Base-by-base conservation (phyloP, 495 filamentous ascomycete species). In the Aeminium ludgeri region DNA sequence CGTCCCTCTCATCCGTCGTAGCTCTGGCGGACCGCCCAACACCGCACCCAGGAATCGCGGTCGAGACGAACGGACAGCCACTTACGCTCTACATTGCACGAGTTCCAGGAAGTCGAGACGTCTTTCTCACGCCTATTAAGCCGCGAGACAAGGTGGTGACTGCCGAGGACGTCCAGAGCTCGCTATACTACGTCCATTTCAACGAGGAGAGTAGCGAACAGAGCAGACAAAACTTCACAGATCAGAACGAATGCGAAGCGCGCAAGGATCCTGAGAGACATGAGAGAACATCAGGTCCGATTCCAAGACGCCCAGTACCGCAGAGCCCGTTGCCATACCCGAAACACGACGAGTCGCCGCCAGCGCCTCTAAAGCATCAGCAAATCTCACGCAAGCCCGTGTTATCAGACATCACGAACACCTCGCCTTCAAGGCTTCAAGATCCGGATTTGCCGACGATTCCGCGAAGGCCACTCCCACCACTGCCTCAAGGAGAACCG, bases 51-150 rank as follows among this genome's bases (percentile, higher is more conserved):
- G 70, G 71, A 48, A 80, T 75, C 62, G 79, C 73, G n/a, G 75
- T 70, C 10, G 72, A 76, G 46, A 59, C 65, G 43, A 65, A 61
- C 44, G 67, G 73, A 38, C 68, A 80, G 29, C 76, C 80, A 6
- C 58, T 96, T 30, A 72, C 75, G 2, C 65, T 96, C 17, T 96
- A 96, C 55, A 91, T 96, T 46, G 86, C 86, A 10, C 68, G 85
- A 41, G 86, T 96, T 0, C 87, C 87, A 1, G 86, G 89, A 11
- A 92, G 79, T 46, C 20, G 39, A 92, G 89, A 96, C 68, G 70
- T 96, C 33, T 89, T 97, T 43, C 72, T 96, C n/a, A 86, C 87
- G 7, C 80, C 89, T 0, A 63, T 92, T 16, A 86, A 87, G 58
- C 89, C 89, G 13, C 73, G 80, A 13, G 65, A 76, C 13, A 89